A percentile compares a stretch with the other conserved stretches of the same genome.
Evolutionary conservation across 768 basidiomycete genomes (phyloP).

Genomic region (Suillus plorans): DNA sequence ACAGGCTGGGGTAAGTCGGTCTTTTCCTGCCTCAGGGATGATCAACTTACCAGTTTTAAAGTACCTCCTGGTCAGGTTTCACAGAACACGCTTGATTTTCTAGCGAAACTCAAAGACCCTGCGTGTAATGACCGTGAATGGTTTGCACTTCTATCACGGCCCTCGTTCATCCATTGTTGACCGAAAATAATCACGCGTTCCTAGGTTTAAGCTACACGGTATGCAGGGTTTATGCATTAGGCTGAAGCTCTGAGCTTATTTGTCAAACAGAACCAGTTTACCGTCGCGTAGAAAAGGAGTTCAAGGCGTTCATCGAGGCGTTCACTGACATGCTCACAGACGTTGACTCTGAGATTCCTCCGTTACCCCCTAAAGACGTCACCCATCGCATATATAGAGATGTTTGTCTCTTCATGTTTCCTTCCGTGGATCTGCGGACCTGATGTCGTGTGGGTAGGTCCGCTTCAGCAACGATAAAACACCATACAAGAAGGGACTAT

Average conservation of each 20-base stretch:
- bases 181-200: background rate
- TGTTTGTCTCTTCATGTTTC: background rate
- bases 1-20: slow-evolving; percentile 66
- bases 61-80: slow-evolving; percentile 87
- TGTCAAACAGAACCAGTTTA: slow-evolving; percentile 23
- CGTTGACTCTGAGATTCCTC: slow-evolving; percentile 82
- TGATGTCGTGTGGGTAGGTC: slow-evolving; percentile 42
- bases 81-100: slow-evolving; percentile 79
- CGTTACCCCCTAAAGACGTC: slow-evolving; percentile 87
- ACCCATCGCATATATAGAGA: slow-evolving; percentile 46
- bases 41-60: slow-evolving; percentile 23
- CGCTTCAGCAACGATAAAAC: slow-evolving; percentile 95
- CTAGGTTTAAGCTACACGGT: slow-evolving; percentile 88
- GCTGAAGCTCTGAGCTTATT: background rate
- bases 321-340: slow-evolving; percentile 66
- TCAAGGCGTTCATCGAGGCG: slow-evolving; percentile 77
- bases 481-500: slow-evolving; percentile 85
- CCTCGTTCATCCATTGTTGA: background rate
- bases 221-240: slow-evolving; percentile 3
- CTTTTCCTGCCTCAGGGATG: slow-evolving; percentile 1
- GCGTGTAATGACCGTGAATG: slow-evolving; percentile 83
- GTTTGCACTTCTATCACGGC: slow-evolving; percentile 36
- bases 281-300: slow-evolving; percentile 77
- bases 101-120: slow-evolving; percentile 67
- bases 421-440: background rate